phyloP scores from a whole-genome alignment of 2,329 filamentous ascomycete species.

The Trichophyton benhamiae region DNA sequence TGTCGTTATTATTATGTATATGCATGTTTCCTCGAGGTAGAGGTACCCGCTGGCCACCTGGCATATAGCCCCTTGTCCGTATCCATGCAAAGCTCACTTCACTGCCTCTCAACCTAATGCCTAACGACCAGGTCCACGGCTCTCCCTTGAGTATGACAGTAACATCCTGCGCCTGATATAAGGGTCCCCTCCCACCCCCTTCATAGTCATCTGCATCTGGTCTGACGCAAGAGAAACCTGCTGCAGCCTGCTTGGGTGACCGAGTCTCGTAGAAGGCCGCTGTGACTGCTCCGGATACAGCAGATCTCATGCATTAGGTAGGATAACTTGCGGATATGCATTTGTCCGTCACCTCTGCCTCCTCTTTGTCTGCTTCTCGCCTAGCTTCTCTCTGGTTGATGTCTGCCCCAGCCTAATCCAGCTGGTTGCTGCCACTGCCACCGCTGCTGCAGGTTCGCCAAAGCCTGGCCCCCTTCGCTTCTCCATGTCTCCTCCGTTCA shows the following conservation, averaged over 20 bases:
- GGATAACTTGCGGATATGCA: slow-evolving; percentile 25
- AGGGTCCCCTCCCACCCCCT: slow-evolving; percentile 41
- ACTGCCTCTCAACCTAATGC: slow-evolving; percentile 25
- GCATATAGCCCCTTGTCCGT: slow-evolving; percentile 3
- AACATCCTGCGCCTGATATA: slow-evolving; percentile 35
- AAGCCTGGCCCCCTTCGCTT: neutral
- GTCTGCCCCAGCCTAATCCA: neutral
- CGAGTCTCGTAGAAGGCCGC: slow-evolving; percentile 39
- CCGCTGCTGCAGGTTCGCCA: neutral
- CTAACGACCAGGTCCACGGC: slow-evolving; percentile 37
- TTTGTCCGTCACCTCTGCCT: slow-evolving; percentile 9
- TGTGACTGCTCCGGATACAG: slow-evolving; percentile 38
- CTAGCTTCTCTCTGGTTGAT: no score
- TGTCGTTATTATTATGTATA: no score
- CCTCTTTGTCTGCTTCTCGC: slow-evolving; percentile 17
- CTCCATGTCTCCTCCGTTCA: neutral
- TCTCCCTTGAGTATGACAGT: slow-evolving; percentile 32
- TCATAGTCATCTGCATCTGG: slow-evolving; percentile 38
- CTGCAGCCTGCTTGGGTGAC: slow-evolving; percentile 27
- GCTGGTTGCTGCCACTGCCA: neutral
- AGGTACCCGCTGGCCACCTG: slow-evolving; percentile 44
- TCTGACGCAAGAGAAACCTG: slow-evolving; percentile 43
- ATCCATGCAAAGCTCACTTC: no score
- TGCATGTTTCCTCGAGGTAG: slow-evolving; percentile 47
- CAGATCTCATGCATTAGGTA: slow-evolving; percentile 31